A percentile compares a stretch with the other conserved stretches of the same genome.
Conservation (phyloP, 345 rosid genomes). For the Eucalyptus microcorys region DNA sequence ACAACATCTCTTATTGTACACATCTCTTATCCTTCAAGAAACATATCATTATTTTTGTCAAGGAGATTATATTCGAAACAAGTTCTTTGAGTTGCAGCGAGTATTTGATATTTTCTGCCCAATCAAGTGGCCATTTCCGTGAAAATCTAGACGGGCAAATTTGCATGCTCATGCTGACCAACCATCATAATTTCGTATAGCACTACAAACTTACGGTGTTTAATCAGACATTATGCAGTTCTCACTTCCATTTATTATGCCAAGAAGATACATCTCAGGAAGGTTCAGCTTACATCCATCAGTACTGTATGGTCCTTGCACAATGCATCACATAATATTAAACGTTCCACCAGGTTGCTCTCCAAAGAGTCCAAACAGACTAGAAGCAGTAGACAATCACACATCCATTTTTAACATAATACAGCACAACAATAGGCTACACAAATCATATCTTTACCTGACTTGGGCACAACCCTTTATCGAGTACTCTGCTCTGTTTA, state of each 20-base stretch:
- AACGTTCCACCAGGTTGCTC: background rate
- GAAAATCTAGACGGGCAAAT: background rate
- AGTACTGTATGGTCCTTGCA: background rate
- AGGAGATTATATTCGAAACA: background rate
- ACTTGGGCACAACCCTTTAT: background rate
- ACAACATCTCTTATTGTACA: too few species aligned
- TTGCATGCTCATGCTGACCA: background rate
- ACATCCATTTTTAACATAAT: background rate
- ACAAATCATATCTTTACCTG: background rate
- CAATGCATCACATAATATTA: background rate
- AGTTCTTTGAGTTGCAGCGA: background rate
- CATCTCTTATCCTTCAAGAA: too few species aligned
- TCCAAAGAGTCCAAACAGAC: background rate
- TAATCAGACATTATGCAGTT: background rate
- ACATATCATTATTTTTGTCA: background rate
- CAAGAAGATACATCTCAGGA: background rate
- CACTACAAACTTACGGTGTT: background rate
- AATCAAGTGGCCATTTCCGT: background rate
- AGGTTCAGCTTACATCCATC: background rate
- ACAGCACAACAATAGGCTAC: background rate
- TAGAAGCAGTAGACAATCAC: background rate
- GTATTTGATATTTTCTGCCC: background rate
- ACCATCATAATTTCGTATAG: background rate
- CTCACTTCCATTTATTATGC: background rate
- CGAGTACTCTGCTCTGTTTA: background rate